Conservation (phyloP, 805 yeast genomes). For the Lachancea meyersii region DNA sequence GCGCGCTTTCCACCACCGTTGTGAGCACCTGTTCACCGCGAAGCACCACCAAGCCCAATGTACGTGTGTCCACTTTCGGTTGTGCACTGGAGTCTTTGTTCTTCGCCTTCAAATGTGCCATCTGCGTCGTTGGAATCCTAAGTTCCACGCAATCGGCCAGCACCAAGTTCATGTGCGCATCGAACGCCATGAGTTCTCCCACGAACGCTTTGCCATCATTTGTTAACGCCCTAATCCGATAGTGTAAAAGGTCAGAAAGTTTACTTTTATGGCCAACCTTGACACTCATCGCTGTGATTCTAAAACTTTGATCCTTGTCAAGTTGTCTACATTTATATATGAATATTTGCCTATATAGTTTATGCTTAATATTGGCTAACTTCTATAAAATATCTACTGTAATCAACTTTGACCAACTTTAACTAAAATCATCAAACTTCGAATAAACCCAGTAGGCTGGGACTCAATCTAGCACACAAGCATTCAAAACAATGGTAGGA, state of each 20-base stretch:
- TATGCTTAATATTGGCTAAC: background rate
- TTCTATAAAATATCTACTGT: background rate
- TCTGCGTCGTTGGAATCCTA: constrained; percentile 57
- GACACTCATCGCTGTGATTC: constrained; percentile 2
- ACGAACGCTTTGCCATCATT: constrained; percentile 71
- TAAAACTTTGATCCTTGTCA: background rate
- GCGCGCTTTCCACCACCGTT: constrained; percentile 54
- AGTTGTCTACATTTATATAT: background rate
- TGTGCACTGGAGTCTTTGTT: constrained; percentile 26
- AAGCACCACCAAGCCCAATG: constrained; percentile 72
- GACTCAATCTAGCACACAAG: no score
- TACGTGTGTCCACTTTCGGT: constrained; percentile 60
- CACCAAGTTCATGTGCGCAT: constrained; percentile 82
- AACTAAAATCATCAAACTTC: no score
- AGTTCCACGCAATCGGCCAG: constrained; percentile 79
- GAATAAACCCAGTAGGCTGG: background rate
- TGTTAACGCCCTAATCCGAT: constrained; percentile 65
- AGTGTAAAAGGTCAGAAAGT: constrained; percentile 59
- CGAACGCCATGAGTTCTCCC: constrained; percentile 84
- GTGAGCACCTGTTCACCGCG: constrained; percentile 86
- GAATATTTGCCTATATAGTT: background rate
- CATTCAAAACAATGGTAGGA: constrained; percentile 14
- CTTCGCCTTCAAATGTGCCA: constrained; percentile 35
- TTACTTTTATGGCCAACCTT: constrained; percentile 24
- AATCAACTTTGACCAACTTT: background rate